Evolutionary conservation across 2,329 filamentous ascomycete genomes (phyloP).

Genomic region (Huntiella bhutanensis): DNA sequence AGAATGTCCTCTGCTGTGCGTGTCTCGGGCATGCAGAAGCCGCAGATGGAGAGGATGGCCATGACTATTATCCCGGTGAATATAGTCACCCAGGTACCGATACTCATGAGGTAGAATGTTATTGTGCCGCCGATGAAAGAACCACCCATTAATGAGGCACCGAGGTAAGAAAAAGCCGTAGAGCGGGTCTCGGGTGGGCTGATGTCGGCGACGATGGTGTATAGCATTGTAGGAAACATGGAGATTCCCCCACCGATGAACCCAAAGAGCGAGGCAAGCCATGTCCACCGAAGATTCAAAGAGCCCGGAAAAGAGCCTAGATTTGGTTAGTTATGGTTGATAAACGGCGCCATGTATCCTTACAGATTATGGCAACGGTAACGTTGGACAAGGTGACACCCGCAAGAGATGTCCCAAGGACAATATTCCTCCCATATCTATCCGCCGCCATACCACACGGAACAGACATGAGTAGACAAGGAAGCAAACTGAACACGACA

Average conservation of each 20-base stretch:
- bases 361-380: conserved; percentile 10
- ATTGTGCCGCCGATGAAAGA: conserved; percentile 12
- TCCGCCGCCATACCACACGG: conserved; percentile 13
- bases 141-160: conserved; percentile 11
- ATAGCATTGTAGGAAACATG: conserved; percentile 13
- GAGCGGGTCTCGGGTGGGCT: conserved; percentile 10
- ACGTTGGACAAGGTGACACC: conserved; percentile 10
- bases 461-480: conserved; percentile 12
- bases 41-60: conserved; percentile 5
- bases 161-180: conserved; percentile 13
- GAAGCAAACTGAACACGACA: conserved; percentile 12
- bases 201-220: conserved; percentile 13
- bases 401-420: conserved; percentile 11
- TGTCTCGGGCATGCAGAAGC: conserved; percentile 12
- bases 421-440: conserved; percentile 11
- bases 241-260: conserved; percentile 13
- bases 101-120: conserved; percentile 12
- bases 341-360: neutral
- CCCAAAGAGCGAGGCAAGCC: conserved; percentile 11
- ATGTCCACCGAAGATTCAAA: conserved; percentile 12
- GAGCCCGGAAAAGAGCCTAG: conserved; percentile 11
- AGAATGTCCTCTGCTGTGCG: conserved; percentile 2
- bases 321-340: neutral
- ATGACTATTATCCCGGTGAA: conserved; percentile 10
- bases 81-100: conserved; percentile 11